Evolutionary conservation across 2,329 filamentous ascomycete genomes (phyloP).

Genomic region (Alternaria ventricosa): DNA sequence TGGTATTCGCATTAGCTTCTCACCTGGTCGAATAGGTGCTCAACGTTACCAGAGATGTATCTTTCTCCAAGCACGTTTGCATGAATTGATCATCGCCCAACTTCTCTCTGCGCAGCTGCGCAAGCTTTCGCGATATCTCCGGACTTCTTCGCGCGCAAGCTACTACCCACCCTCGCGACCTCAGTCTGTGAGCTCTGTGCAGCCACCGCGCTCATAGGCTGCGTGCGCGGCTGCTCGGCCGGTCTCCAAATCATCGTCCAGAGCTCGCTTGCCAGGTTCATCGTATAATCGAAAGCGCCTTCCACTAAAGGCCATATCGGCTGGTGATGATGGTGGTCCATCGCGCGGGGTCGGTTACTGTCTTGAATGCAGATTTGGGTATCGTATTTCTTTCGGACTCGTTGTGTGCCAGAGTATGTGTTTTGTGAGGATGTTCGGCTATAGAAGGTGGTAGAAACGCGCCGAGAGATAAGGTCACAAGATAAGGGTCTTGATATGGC

Average conservation of each 20-base stretch:
- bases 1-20: neutral
- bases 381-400: neutral
- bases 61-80: neutral
- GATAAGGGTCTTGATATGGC: constrained; percentile 9
- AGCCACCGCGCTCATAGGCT: neutral
- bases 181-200: neutral
- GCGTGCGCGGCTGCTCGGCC: neutral
- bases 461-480: constrained; percentile 18
- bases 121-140: neutral
- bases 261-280: constrained; percentile 19
- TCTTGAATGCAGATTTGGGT: neutral
- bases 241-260: constrained; percentile 23
- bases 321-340: constrained; percentile 27
- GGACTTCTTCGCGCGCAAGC: neutral
- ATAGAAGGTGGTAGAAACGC: neutral
- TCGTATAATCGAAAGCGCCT: constrained; percentile 20
- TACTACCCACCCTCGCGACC: neutral
- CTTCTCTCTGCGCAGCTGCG: neutral
- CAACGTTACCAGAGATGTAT: neutral
- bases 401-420: neutral
- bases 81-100: neutral
- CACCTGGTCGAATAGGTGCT: neutral
- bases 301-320: constrained; percentile 26
- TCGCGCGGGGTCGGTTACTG: neutral
- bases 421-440: neutral